Base-by-base conservation (phyloP, 2,329 filamentous ascomycete species). In the Akanthomyces muscarius region DNA sequence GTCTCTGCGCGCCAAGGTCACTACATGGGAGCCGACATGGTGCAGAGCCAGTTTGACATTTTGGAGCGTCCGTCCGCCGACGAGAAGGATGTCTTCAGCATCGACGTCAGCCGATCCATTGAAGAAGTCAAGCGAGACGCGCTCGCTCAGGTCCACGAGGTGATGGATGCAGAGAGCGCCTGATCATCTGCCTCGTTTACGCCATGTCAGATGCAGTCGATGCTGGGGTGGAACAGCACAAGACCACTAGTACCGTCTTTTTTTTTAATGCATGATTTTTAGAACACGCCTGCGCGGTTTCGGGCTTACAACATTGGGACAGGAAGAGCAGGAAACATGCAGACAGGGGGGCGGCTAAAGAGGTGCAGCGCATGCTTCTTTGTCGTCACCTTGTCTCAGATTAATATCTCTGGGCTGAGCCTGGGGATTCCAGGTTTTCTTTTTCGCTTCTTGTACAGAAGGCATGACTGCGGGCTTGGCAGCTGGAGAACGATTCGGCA, bases 11-110 rank as follows among this genome's bases (percentile, higher is more conserved):
- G 95, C 68, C 78, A 93, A 77, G 87, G 87, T 59, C 95, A 99
- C 74, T 99, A 95, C 77, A 97, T 99, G 93, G 94, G 95, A 70
- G 89, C 91, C 69, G 86, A 86, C 70, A 98, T 99, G 94, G 93
- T 99, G 10, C 88, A 90, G 71, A 96, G 92, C 77, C 95, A 99
- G 74, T 89, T 98, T 68, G 86, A 88, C 66, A 89, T 87, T 59
- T 83, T 99, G n/a, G 94, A 99, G 77, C 86, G 89, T 66, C 95
- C 95, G 0, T 81, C 81, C 58, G 76, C 78, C 52, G 86, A 91
- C 62, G 90, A 92, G 72, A 81, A 76, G 25, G 91, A 95, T 74
- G 88, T 90, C 65, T 82, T 92, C 66, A 85, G 80, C 61, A 80
- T 94, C 64, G 88, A 92, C 72, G 88, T 90, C 62, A 86, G 84